Evolutionary conservation across 2,329 filamentous ascomycete species (phyloP).

Genomic region (Aspergillus eucalypticola): DNA sequence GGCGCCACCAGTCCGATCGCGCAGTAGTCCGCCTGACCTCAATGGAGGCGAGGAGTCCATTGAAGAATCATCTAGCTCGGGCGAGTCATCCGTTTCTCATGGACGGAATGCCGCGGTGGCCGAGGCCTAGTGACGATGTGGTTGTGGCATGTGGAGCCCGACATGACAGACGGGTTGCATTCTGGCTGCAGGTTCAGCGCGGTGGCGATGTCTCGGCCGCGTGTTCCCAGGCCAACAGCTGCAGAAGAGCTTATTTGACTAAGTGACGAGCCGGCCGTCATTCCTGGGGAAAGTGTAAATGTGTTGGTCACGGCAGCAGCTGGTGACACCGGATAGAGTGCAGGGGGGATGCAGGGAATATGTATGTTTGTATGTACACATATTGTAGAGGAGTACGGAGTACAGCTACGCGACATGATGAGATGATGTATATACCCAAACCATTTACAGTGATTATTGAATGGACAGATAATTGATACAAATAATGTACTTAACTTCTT

Average conservation of each 20-base stretch:
- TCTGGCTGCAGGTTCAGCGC: not conserved
- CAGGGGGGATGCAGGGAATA: not conserved
- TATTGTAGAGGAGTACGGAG: not conserved
- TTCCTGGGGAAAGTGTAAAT: not conserved
- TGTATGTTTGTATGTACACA: not conserved
- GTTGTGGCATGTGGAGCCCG: conserved; percentile 2
- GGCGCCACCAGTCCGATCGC: conserved; percentile 29
- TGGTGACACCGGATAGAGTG: not conserved
- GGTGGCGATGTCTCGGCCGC: not conserved
- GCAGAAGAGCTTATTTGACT: not conserved
- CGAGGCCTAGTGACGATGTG: not conserved
- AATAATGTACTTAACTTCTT: not conserved
- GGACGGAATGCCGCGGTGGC: not conserved
- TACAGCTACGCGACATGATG: not conserved
- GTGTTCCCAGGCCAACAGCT: not conserved
- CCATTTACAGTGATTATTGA: not conserved
- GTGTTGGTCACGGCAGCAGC: not conserved
- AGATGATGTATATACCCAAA: not conserved
- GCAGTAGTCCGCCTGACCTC: conserved; percentile 35
- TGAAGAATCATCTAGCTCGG: not conserved
- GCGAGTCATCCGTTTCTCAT: not conserved
- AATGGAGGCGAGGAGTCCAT: conserved; percentile 14
- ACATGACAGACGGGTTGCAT: not conserved
- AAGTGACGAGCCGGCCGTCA: not conserved
- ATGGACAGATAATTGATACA: not conserved